Base-by-base conservation (phyloP, 306 rosid species). In the Vicia faba region DNA sequence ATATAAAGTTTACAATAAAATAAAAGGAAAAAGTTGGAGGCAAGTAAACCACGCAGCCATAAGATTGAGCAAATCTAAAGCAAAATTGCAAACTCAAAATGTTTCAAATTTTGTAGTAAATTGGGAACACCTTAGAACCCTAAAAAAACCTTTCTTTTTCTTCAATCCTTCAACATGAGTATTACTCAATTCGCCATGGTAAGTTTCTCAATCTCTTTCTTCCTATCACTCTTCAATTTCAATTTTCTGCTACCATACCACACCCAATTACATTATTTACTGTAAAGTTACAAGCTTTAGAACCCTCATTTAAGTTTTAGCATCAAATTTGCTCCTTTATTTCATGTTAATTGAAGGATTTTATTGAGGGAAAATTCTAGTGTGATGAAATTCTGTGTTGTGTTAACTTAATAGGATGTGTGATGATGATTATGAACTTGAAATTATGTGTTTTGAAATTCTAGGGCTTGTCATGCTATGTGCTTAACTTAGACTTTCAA, bases 111-210 rank as follows among this genome's bases (percentile, higher is more conserved):
- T 64, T 45, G 69, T 14, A 33, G 38, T 33, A 33, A 65, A 71
- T 64, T 68, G 45, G 78, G 69, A 80, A 75, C 71, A 33, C 58
- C 48, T 43, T 35, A 46, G 69, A 67, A 62, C 69, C 78, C 48
- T 25, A 61, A 68, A 71, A 60, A 68, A 71, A 4, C 2, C 46
- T 41, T 41, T 43, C 16, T 11, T n/a, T 43, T 43, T 43, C 14
- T 43, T 43, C 48, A 66, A 43, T 41, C 43, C 18, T 72, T 48
- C 50, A 67, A 53, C 4, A 88, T 87, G 81, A 85, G 85, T 70
- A 79, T 87, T 83, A 84, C 91, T 78, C 88, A 91, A 76, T 91
- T 91, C 86, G 90, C 95, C 57, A 91, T 91, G 97, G 97, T 91
- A 82, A 57, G 67, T 8, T 68, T 45, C 69, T 59, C 19, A 31